Base-by-base conservation (phyloP, 2,329 filamentous ascomycete species). In the Teratosphaeria gauchensis region DNA sequence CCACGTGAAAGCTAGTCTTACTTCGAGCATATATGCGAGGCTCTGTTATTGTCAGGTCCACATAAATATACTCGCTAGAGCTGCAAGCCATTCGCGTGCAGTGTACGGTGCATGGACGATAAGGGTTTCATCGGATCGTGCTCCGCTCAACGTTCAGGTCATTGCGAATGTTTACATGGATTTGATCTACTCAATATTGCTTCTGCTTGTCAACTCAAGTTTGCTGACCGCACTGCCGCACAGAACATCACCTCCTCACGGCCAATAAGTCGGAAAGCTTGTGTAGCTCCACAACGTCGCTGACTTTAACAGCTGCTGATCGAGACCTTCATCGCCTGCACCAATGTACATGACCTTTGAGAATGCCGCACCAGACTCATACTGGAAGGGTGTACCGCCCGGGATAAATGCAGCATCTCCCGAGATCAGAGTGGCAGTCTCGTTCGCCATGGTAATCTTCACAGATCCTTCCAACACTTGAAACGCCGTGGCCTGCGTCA, bases 401-500 rank as follows among this genome's bases (percentile, higher is more conserved):
- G 56, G 56, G 9, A 58, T 54, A 46, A 58, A 58, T 8, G 56
- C 56, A 28, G 54, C 32, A 31, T 54, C 56, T 31, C 52, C 56
- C 4, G 52, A 32, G 19, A 28, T 58, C 56, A 58, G 30, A n/a
- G 33, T 24, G 12, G 46, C 52, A 9, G 56, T 54, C 51, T 58
- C 24, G 32, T 42, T 19, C 12, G n/a, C 16, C 56, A 58, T 58
- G 32, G 33, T 21, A 31, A 58, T 48, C 19, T 19, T 54, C 12
- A 54, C 11, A 7, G 19, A 11, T 24, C 56, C 56, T 9, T 58
- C 56, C 51, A 58, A n/a, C n/a, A 48, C 42, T 16, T 48, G 32
- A 31, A 28, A 30, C 42, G 54, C 42, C 12, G 38, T 35, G 35
- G 54, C 24, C 0, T 71, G 69, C 0, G 62, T 42, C 19, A 73